These are phyloP conservation scores for Aspergillus homomorphus DNA, from an alignment of 495 filamentous ascomycete genomes.

Conservation along the genomic window DNA sequence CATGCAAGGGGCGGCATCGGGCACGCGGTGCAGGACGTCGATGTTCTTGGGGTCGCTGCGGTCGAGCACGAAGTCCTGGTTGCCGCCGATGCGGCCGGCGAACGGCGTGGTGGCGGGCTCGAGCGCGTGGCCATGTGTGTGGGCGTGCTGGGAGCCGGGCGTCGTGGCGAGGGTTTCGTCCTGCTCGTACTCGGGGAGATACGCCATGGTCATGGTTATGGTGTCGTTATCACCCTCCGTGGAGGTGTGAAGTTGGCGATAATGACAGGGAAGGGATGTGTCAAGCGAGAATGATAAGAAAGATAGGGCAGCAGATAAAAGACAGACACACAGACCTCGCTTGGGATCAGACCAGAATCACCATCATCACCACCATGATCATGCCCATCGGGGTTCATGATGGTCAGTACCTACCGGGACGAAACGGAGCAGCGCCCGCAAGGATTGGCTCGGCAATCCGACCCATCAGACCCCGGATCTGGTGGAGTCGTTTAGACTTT, in stretches of 20 bases:
- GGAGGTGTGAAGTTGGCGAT: background rate
- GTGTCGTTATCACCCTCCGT: background rate
- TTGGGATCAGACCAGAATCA: no score
- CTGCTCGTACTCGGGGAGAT: slow-evolving; percentile 14
- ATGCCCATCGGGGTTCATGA: background rate
- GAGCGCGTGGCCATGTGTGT: background rate
- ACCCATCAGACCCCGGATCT: background rate
- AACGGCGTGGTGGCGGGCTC: slow-evolving; percentile 32
- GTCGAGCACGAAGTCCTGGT: slow-evolving; percentile 43
- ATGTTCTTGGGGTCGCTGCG: slow-evolving; percentile 36
- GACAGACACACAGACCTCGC: no score
- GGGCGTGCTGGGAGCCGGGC: background rate
- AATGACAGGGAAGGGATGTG: background rate
- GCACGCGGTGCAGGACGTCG: slow-evolving; percentile 33
- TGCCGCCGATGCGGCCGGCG: slow-evolving; percentile 48
- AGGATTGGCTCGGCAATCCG: background rate
- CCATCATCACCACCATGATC: background rate
- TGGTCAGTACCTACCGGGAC: background rate
- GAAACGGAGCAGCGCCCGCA: no score
- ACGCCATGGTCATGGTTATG: slow-evolving; percentile 3
- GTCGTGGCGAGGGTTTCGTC: background rate
- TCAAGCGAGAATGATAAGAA: background rate
- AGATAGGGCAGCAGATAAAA: background rate
- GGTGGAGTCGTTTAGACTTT: background rate
- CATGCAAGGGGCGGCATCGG: slow-evolving; percentile 46